A percentile compares a stretch with the other conserved stretches of the same genome.
phyloP scores from a whole-genome alignment of 2,329 filamentous ascomycete genomes.

The Dothidotthia symphoricarpi region DNA sequence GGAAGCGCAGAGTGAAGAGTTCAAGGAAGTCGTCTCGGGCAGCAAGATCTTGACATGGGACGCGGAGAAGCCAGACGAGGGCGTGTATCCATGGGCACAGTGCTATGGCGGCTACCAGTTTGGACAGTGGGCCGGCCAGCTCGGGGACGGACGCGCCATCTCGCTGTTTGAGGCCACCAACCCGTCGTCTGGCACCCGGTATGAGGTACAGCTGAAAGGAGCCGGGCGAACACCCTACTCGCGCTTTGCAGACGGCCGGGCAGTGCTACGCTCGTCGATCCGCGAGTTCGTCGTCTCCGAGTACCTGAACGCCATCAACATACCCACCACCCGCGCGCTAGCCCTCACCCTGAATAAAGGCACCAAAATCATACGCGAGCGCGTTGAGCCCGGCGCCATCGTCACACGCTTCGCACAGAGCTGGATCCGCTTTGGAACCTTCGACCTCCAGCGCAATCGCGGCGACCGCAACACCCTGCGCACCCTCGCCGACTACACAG shows the following conservation, averaged over 20 bases:
- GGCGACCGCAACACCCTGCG: conserved; percentile 75
- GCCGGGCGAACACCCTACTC: conserved; percentile 93
- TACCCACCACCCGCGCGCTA: conserved; percentile 83
- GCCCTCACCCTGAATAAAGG: conserved; percentile 70
- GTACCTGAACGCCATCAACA: conserved; percentile 76
- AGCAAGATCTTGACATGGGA: conserved; percentile 81
- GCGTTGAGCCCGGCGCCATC: conserved; percentile 84
- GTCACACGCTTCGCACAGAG: conserved; percentile 87
- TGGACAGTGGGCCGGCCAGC: conserved; percentile 91
- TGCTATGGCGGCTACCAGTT: conserved; percentile 78
- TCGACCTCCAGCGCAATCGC: conserved; percentile 82
- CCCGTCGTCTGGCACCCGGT: conserved; percentile 66
- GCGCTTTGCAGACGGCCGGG: conserved; percentile 92
- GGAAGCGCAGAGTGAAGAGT: conserved; percentile 70
- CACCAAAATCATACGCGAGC: conserved; percentile 70
- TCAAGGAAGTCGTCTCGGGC: conserved; percentile 74
- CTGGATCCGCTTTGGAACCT: conserved; percentile 93
- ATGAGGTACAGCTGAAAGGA: conserved; percentile 92
- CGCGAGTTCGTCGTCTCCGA: conserved; percentile 93
- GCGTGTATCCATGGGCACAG: conserved; percentile 95
- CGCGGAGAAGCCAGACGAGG: conserved; percentile 49
- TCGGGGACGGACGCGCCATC: conserved; percentile 92
- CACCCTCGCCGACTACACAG: conserved; percentile 75
- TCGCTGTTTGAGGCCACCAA: conserved; percentile 89
- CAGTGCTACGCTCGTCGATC: conserved; percentile 87